Base-by-base conservation (phyloP, 179 eudicot genomes). In the Vitellaria paradoxa region DNA sequence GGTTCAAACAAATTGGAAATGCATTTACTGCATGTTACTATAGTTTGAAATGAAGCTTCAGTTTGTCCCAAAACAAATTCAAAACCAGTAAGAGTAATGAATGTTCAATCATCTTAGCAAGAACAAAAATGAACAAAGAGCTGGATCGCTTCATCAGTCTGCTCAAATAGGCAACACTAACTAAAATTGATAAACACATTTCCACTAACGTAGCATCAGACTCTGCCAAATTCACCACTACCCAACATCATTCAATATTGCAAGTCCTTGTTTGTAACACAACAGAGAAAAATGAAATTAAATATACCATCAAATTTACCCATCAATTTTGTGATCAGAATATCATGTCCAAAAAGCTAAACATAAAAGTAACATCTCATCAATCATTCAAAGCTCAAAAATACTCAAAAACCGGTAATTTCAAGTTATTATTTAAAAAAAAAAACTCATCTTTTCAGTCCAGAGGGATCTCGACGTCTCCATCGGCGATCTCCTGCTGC, bases 401-500 rank as follows among this genome's bases (percentile, higher is more conserved):
- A 2, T 42, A 64, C 30, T 60, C 50, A 21, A 76, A 76, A 66
- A 37, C 50, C 72, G 55, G 8, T 30, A 66, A 65, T 37, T 77
- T 70, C 57, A 70, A 69, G 14, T 17, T 30, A n/a, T n/a, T n/a
- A n/a, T n/a, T n/a, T n/a, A 4, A 11, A 65, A 64, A 10, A 7
- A 30, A 61, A 65, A 30, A 17, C n/a, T 56, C 65, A 61, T 45
- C 68, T 40, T 45, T 18, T 84, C 76, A 89, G 65, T 88, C 89
- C 73, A 70, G 85, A 2, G 96, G 94, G 49, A 93, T 78, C 81
- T 93, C 97, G 6, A 93, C 93, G 18, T 91, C 97, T 5, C 89
- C 96, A 62, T 88, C 90, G 6, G 76, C 42, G 69, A 93, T 87
- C 89, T 93, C 97, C 78, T 81, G 77, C 85, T 93, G 97, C 85